Evolutionary conservation across 176 grass and related monocot genomes (phyloP), one percentile per base, ranked within the genome.

Genomic region (Aegilops bicornis): DNA sequence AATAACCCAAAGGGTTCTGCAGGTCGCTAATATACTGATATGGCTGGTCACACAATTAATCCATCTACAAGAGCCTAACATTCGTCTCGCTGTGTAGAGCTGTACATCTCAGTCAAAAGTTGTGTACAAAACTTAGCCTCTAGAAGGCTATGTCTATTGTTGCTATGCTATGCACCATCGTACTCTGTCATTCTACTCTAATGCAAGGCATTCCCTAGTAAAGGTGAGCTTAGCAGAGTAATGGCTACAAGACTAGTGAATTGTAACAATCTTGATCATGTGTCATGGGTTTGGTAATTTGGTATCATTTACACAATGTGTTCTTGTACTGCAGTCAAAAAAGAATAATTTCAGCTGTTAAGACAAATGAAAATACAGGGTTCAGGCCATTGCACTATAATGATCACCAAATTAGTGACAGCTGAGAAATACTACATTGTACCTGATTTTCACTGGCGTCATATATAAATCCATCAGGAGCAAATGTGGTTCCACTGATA

Each of bases 401-500:
- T 10, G 12, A 92, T 80, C 43, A 29, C 12, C 15, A 84, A 76
- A 75, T 40, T 36, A 58, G 75, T 80, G 35, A 47, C 14, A 80
- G 2, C 32, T 79, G 64, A 10, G 15, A 65, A 84, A 54, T 37
- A 81, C 43, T 29, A 20, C 50, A 76, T 60, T 56, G 72, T 90
- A 98, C 97, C 97, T 96, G 92, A 75, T 88, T 78, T 86, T 92
- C 90, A 79, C 30, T 79, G 80, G 92, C 84, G 80, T 98, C 97
- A 70, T 91, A 94, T 86, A 98, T 92, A 91, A 98, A 90, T 35
- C 97, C 97, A 70, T 98, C 97, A 63, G 97, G 97, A 66, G 94
- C 88, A 94, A 96, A 98, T 77, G 97, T 98, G 59, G 97, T 98
- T 86, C 97, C 97, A 77, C 88, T 94, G 73, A 98, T 84, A 69